Evolutionary conservation across 2,329 filamentous ascomycete genomes (phyloP), one percentile per base, ranked within the genome.

Genomic region (Arthrobotrys megalospora): DNA sequence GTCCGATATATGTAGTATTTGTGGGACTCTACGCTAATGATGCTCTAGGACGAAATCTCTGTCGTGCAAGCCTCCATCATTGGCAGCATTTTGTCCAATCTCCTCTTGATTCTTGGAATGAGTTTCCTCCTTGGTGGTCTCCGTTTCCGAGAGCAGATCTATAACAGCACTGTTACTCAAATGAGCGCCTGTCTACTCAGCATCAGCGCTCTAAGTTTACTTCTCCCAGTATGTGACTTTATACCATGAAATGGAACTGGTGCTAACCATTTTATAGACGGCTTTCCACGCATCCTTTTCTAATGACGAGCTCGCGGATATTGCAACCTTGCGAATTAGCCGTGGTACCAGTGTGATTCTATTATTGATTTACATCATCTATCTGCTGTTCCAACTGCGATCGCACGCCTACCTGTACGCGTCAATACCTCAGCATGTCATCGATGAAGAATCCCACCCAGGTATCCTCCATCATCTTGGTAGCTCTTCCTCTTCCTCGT

Each of bases 151-250:
- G 94, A 97, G 86, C 94, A 92, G 89, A 91, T 97, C 80, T 97
- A 97, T 86, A 97, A 97, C 85, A 96, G 91, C 85, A 97, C 93
- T 21, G 93, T 97, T 75, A 97, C 94, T 0, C 94, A 97, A 84
- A 97, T 97, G 93, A 97, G 93, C 83, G 94, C 94, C 64, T 97
- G 93, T 85, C 87, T 97, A 81, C 89, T 97, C 81, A 96, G 93
- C 86, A 85, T 97, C 84, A 94, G 92, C 83, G 94, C 97, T 78
- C 94, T 93, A 85, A 97, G 94, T 86, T 87, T 97, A 21, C 88
- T 97, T 28, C 85, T 97, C 11, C 94, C 94, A 0, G 91, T 92
- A 85, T 81, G 89, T 85, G 21, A 2, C 32, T 12, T 41, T n/a
- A 16, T 14, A 11, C 16, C 19, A 63, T 7, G 21, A 5, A 12